phyloP scores from a whole-genome alignment of 345 rosid genomes.

The Arabidopsis arenosa region DNA sequence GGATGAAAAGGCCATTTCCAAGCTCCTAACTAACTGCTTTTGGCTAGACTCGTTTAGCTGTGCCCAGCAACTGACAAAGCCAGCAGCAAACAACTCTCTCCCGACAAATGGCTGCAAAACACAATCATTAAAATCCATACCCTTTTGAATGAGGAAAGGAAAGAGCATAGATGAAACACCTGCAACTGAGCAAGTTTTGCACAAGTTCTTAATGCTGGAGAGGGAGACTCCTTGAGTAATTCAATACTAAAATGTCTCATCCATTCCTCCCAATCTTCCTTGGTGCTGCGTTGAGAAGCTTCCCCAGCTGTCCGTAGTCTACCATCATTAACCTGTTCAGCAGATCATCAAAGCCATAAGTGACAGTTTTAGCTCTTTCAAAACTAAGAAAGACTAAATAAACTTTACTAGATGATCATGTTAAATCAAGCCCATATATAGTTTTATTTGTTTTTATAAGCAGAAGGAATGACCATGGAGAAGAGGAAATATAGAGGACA shows the following conservation, averaged over 20 bases:
- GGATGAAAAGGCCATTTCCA: constrained; percentile 99
- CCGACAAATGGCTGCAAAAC: constrained; percentile 91
- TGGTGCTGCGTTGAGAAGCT: constrained; percentile 99
- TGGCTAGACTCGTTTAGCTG: constrained; percentile 87
- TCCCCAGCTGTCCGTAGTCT: constrained; percentile 95
- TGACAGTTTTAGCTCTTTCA: constrained; percentile 30
- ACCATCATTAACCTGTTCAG: constrained; percentile 79
- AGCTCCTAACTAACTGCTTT: constrained; percentile 85
- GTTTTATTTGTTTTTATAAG: constrained; percentile 22
- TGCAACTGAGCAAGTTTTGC: constrained; percentile 97
- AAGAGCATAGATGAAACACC: constrained; percentile 50
- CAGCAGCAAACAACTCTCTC: constrained; percentile 98
- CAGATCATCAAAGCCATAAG: constrained; percentile 34
- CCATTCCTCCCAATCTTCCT: constrained; percentile 99
- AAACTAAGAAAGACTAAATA: constrained; percentile 19
- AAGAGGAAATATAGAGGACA: constrained; percentile 7
- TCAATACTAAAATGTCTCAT: constrained; percentile 99
- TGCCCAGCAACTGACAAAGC: constrained; percentile 99
- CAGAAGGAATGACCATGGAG: constrained; percentile 6
- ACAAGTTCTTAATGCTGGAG: constrained; percentile 96
- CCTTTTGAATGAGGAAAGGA: constrained; percentile 22
- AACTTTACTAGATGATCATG: constrained; percentile 11
- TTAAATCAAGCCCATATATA: constrained; percentile 13
- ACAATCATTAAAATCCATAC: constrained; percentile 43
- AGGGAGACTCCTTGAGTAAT: constrained; percentile 95